phyloP scores from a whole-genome alignment of 495 filamentous ascomycete species.

The Endocarpon pusillum region DNA sequence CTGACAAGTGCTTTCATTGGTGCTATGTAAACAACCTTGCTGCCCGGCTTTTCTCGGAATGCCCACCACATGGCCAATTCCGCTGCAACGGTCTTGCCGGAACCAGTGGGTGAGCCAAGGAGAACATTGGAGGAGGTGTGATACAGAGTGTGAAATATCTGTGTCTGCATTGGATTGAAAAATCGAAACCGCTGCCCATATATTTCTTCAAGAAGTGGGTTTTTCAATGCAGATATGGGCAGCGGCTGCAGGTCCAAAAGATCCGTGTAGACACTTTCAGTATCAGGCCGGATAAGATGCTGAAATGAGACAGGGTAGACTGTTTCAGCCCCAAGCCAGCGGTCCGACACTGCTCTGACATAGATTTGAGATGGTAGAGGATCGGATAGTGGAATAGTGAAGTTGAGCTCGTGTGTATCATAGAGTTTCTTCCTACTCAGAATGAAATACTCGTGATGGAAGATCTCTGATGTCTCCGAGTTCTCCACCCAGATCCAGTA shows the following conservation, averaged over 20 bases:
- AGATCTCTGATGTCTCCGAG: constrained; percentile 93
- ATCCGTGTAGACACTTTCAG: constrained; percentile 92
- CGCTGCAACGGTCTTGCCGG: constrained; percentile 89
- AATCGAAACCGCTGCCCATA: constrained; percentile 78
- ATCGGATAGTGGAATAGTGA: constrained; percentile 89
- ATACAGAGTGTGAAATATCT: constrained; percentile 91
- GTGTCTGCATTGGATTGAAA: constrained; percentile 99
- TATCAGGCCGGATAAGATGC: constrained; percentile 92
- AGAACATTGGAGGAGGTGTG: constrained; percentile 83
- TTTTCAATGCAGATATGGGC: constrained; percentile 74
- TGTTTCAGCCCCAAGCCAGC: constrained; percentile 95
- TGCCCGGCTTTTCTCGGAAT: constrained; percentile 86
- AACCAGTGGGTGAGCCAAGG: constrained; percentile 91
- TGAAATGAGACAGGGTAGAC: constrained; percentile 92
- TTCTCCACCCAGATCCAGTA: constrained; percentile 99
- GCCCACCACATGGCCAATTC: constrained; percentile 99
- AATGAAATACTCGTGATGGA: constrained; percentile 95
- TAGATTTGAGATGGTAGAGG: constrained; percentile 92
- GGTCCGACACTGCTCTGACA: constrained; percentile 79
- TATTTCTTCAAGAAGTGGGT: constrained; percentile 69
- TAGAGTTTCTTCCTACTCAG: constrained; percentile 74
- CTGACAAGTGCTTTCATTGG: constrained; percentile 98
- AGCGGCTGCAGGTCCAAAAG: constrained; percentile 82
- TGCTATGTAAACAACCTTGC: constrained; percentile 97
- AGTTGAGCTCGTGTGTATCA: constrained; percentile 90